Conservation (phyloP, 208 protist genomes). For the Leptomonas pyrrhocoris region DNA sequence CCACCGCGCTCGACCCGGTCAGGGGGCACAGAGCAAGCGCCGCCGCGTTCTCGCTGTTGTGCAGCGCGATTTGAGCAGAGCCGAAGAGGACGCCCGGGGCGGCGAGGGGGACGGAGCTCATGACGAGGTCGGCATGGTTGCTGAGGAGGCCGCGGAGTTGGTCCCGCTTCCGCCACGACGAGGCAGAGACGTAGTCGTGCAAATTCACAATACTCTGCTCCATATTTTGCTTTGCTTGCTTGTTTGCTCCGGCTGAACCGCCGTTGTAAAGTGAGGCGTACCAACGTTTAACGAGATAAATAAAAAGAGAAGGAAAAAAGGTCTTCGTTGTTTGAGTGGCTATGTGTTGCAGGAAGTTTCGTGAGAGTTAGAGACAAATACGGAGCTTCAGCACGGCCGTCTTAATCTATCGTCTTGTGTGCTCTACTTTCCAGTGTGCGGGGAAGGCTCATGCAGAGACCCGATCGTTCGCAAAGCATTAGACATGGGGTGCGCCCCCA, state of each 20-base stretch:
- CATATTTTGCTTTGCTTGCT: slow-evolving; percentile 32
- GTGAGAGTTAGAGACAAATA: no score
- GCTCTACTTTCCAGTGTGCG: no score
- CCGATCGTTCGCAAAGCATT: no score
- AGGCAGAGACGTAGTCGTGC: slow-evolving; percentile 63
- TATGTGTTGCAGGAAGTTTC: no score
- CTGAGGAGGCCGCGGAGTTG: slow-evolving; percentile 80
- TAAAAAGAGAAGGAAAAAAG: background rate
- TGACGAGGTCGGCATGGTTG: slow-evolving; percentile 76
- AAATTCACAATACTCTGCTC: slow-evolving; percentile 69
- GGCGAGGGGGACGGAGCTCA: slow-evolving; percentile 43
- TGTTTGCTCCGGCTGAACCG: background rate
- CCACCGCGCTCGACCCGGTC: slow-evolving; percentile 54
- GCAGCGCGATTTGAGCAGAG: slow-evolving; percentile 59
- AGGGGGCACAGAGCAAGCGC: slow-evolving; percentile 71
- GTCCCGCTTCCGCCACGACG: slow-evolving; percentile 70
- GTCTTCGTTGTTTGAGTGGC: background rate
- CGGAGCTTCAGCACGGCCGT: no score
- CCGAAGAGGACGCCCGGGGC: slow-evolving; percentile 57
- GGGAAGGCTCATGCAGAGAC: no score
- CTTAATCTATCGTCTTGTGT: no score
- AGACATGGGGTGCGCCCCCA: no score
- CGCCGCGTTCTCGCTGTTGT: slow-evolving; percentile 61
- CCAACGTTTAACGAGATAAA: no score
- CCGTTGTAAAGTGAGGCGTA: no score